Conservation (phyloP, 805 yeast genomes). For the Saccharomycopsis microspora region DNA sequence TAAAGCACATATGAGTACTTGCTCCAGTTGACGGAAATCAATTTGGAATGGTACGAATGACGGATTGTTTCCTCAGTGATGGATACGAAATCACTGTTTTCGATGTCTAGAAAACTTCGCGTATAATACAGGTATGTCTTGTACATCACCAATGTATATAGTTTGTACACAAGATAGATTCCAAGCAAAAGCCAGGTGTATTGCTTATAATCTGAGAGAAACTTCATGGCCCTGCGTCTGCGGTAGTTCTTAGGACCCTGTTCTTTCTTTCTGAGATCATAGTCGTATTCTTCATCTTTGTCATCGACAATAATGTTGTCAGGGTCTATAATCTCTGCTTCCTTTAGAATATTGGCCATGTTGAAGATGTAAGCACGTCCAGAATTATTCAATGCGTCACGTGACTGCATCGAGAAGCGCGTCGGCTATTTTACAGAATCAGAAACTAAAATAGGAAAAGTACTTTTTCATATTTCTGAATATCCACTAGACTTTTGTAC, state of each 20-base stretch:
- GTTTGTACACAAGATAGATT: background rate
- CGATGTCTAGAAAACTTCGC: background rate
- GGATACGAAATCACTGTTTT: background rate
- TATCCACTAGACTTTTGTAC: too few species aligned
- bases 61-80: slow-evolving; percentile 1
- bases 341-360: slow-evolving; percentile 6
- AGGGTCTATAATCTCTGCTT: slow-evolving; percentile 10
- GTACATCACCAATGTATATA: slow-evolving; percentile 1
- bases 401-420: too few species aligned
- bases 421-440: too few species aligned
- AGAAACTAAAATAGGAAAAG: too few species aligned
- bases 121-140: slow-evolving; percentile 5
- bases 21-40: slow-evolving; percentile 27
- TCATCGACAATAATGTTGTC: slow-evolving; percentile 4
- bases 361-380: background rate
- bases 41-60: background rate
- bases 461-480: too few species aligned
- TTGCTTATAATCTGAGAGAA: background rate
- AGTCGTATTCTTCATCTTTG: slow-evolving; percentile 10
- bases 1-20: slow-evolving; percentile 48
- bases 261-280: slow-evolving; percentile 5
- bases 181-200: background rate
- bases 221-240: background rate
- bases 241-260: background rate
- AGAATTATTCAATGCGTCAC: too few species aligned